Percentiles rank a stretch among this genome's conserved stretches.
phyloP scores from a whole-genome alignment of 495 filamentous ascomycete genomes.

The Bathelium albidoporum region DNA sequence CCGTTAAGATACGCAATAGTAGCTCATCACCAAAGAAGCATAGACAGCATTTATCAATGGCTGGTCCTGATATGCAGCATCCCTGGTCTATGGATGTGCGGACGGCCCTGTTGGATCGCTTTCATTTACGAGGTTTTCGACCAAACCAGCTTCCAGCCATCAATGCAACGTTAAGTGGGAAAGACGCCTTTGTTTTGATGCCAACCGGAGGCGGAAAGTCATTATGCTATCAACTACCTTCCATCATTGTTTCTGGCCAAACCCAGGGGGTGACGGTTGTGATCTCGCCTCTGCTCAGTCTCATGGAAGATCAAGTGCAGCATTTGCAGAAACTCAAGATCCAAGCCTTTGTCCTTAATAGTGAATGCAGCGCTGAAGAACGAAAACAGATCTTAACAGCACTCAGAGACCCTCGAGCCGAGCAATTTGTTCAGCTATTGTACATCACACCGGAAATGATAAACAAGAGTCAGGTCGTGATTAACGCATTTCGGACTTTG shows the following conservation, averaged over 20 bases:
- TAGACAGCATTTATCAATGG: background rate
- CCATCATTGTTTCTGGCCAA: conserved; percentile 67
- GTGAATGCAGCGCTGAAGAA: conserved; percentile 50
- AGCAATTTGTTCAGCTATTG: conserved; percentile 66
- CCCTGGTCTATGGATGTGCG: conserved; percentile 84
- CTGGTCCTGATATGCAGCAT: conserved; percentile 35
- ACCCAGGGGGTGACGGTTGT: conserved; percentile 86
- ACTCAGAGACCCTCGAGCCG: conserved; percentile 50
- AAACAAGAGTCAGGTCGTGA: conserved; percentile 58
- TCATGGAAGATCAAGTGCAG: conserved; percentile 92
- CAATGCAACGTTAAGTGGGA: conserved; percentile 76
- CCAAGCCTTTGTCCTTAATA: conserved; percentile 64
- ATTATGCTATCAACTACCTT: conserved; percentile 90
- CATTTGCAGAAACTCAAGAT: conserved; percentile 69
- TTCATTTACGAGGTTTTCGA: conserved; percentile 74
- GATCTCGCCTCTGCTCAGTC: conserved; percentile 82
- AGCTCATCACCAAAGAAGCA: conserved; percentile 8
- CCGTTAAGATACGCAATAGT: conserved; percentile 27
- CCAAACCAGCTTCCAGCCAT: conserved; percentile 92
- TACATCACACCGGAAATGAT: conserved; percentile 98
- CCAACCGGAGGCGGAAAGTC: conserved; percentile 96
- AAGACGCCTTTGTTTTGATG: conserved; percentile 92
- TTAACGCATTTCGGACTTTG: conserved; percentile 50
- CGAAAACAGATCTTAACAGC: conserved; percentile 48
- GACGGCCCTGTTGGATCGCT: conserved; percentile 62